Evolutionary conservation across 768 basidiomycete genomes (phyloP).

Genomic region (Lactifluus hygrophoroides): DNA sequence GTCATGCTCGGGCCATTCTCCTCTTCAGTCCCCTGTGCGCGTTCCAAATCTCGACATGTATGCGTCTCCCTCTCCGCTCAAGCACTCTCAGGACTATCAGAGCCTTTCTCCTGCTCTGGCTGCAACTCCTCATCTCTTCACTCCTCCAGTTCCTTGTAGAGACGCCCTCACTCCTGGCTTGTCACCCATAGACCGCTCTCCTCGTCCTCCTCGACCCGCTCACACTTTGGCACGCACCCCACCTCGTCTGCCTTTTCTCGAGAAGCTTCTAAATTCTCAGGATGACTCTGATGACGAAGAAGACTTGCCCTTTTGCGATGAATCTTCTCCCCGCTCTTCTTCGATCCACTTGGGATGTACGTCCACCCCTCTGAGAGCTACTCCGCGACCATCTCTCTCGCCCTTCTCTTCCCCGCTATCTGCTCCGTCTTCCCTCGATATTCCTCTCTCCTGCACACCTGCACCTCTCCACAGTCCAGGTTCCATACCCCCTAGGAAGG

Average conservation of each 20-base stretch:
- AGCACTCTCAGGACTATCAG: neutral
- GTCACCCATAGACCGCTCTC: constrained; percentile 17
- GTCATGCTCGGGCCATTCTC: neutral
- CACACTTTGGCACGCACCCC: neutral
- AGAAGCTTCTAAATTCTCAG: constrained; percentile 9
- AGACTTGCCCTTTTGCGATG: neutral
- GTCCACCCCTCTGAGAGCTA: constrained; percentile 14
- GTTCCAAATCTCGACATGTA: constrained; percentile 11
- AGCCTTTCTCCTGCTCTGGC: constrained; percentile 14
- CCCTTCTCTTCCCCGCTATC: constrained; percentile 17
- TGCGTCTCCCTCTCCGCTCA: constrained; percentile 19
- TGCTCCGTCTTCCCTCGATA: constrained; percentile 11
- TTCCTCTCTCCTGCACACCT: constrained; percentile 9
- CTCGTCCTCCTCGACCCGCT: neutral
- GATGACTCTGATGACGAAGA: constrained; percentile 16
- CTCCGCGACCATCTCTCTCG: constrained; percentile 8
- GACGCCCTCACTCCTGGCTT: constrained; percentile 7
- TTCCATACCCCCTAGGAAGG: neutral
- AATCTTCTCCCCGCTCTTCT: constrained; percentile 5
- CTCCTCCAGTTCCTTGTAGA: constrained; percentile 10
- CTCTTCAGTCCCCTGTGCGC: neutral
- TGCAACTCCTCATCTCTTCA: constrained; percentile 16
- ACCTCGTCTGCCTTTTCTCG: constrained; percentile 2
- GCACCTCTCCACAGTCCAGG: neutral
- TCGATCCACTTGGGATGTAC: constrained; percentile 15